phyloP scores from a whole-genome alignment of 2,329 filamentous ascomycete species.

The Neobulgaria alba region DNA sequence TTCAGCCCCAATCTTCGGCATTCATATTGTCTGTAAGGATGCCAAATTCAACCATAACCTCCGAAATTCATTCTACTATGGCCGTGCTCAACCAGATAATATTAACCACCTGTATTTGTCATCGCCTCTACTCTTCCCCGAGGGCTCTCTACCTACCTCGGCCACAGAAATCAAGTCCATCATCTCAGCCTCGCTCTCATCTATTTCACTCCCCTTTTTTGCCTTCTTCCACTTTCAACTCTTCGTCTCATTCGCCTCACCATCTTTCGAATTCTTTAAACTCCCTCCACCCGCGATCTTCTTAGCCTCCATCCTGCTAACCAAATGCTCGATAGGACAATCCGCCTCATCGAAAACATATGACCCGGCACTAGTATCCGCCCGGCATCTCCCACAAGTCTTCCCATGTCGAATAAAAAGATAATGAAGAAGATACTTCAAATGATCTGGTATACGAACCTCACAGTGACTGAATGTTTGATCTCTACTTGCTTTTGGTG shows the following conservation, averaged over 20 bases:
- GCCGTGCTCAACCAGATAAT: too few relatives aligned
- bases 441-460: conserved; percentile 39
- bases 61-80: too few relatives aligned
- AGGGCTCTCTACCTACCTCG: background rate
- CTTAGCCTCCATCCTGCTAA: conserved; percentile 35
- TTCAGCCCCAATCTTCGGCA: too few relatives aligned
- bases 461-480: conserved; percentile 46
- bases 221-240: conserved; percentile 1
- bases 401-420: conserved; percentile 46
- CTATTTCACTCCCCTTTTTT: conserved; percentile 11
- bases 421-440: conserved; percentile 49
- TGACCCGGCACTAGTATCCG: conserved; percentile 46
- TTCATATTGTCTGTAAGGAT: too few relatives aligned
- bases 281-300: conserved; percentile 2
- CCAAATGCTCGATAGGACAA: conserved; percentile 56
- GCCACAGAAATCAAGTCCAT: background rate
- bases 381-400: conserved; percentile 38
- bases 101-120: too few relatives aligned
- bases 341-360: conserved; percentile 51
- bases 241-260: too few relatives aligned
- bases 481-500: conserved; percentile 38
- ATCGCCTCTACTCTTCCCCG: background rate
- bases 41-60: too few relatives aligned
- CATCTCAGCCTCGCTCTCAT: conserved; percentile 8
- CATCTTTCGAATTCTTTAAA: too few relatives aligned